Percentiles rank a stretch among this genome's conserved stretches.
These are phyloP conservation scores for Recurvomyces mirabilis DNA, from an alignment of 495 filamentous ascomycete species.

Conservation along the genomic window DNA sequence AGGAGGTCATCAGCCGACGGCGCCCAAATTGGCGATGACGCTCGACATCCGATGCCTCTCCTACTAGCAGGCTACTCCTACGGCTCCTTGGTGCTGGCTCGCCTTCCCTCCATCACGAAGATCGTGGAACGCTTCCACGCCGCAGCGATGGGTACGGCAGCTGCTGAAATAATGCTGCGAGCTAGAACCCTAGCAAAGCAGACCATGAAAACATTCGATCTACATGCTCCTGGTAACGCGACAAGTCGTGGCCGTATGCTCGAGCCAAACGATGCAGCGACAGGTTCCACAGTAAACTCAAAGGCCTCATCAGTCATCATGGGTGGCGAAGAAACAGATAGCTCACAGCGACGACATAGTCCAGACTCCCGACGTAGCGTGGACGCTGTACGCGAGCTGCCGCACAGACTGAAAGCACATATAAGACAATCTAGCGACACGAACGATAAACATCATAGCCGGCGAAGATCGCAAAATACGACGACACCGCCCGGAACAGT, in stretches of 20 bases:
- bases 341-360: slow-evolving; percentile 21
- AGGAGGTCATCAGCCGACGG: slow-evolving; percentile 1
- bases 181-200: slow-evolving; percentile 52
- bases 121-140: slow-evolving; percentile 49
- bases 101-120: slow-evolving; percentile 50
- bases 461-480: not conserved
- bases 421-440: not conserved
- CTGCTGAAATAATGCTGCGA: slow-evolving; percentile 53
- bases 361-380: slow-evolving; percentile 24
- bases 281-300: not conserved
- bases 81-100: slow-evolving; percentile 67
- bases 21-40: not conserved
- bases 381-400: slow-evolving; percentile 20
- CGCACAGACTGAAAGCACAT: slow-evolving; percentile 16
- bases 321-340: slow-evolving; percentile 30
- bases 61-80: slow-evolving; percentile 84
- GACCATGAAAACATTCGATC: slow-evolving; percentile 36
- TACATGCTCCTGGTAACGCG: not conserved
- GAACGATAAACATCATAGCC: not conserved
- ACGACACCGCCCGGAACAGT: slow-evolving; percentile 25
- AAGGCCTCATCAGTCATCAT: slow-evolving; percentile 18
- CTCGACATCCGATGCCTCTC: slow-evolving; percentile 26
- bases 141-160: slow-evolving; percentile 39
- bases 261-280: not conserved
- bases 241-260: not conserved